Base-by-base conservation (phyloP, 352 stramenopile genomes). In the Phytophthora sp. region DNA sequence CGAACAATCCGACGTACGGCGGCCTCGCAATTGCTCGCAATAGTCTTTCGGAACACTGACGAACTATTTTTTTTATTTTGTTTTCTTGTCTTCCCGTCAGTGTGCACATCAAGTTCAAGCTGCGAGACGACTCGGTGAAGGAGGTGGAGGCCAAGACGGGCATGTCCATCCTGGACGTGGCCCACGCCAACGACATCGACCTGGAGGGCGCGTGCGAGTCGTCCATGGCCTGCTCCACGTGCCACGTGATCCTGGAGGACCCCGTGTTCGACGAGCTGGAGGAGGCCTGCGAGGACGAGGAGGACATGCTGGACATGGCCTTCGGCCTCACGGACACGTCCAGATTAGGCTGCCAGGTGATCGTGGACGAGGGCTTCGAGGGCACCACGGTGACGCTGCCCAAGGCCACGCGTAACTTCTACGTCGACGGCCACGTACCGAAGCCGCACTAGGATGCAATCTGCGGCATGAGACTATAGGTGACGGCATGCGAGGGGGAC, bases 291-390 rank as follows among this genome's bases (percentile, higher is more conserved):
- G 97, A 99, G 70, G 96, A 99, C 51, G 97, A 99, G 72, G 97
- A 99, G 72, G 97, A 99, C 73, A 99, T 98, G 95, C 84, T 99
- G 30, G 96, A 99, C 76, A 98, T 99, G 94, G 98, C 98, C 9
- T 99, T 98, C 75, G 98, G 97, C 5, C 84, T 99, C 34, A 98
- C 95, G 0, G 79, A 98, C 61, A 99, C 96, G 57, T 97, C 91
- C 44, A 90, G 92, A 53, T 77, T 98, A 70, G 92, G 92, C 42
- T 98, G 89, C 60, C 90, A 97, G 51, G 91, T 98, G 41, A 72
- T 97, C 37, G 75, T 98, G 26, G 88, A 89, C 37, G 76, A 97
- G 69, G 78, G 84, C 43, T 98, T 99, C 69, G 97, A 92, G 50
- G 81, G 84, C 50, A 90, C 84, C 20, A 91, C 70, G 0, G 87